phyloP scores from a whole-genome alignment of 139 green algal genomes.

The Chloropicon primus region DNA sequence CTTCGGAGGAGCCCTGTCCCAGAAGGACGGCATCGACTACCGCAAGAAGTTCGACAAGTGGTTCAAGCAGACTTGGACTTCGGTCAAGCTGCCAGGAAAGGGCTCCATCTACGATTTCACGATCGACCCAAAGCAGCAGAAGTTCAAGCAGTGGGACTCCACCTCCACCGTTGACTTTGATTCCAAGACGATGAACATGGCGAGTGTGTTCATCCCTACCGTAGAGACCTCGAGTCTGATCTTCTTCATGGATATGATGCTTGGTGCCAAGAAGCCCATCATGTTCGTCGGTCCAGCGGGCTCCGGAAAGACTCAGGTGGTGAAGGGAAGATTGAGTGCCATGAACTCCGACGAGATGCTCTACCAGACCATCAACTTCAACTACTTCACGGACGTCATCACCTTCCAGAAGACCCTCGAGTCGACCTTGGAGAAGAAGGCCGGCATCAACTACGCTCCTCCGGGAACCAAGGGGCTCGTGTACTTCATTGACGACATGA shows the following conservation, averaged over 20 bases:
- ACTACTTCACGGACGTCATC: conserved; percentile 71
- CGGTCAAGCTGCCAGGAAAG: conserved; percentile 66
- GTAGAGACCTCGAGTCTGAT: conserved; percentile 62
- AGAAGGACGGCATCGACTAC: conserved; percentile 83
- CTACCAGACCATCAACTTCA: conserved; percentile 62
- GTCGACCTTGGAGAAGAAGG: conserved; percentile 79
- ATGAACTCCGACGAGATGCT: conserved; percentile 51
- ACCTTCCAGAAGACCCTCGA: conserved; percentile 64
- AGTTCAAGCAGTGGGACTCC: conserved; percentile 77
- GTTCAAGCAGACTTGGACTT: conserved; percentile 70
- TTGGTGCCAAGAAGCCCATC: conserved; percentile 67
- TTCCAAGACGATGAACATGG: conserved; percentile 36
- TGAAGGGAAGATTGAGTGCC: conserved; percentile 64
- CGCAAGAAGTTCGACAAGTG: conserved; percentile 80
- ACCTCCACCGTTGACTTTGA: conserved; percentile 64
- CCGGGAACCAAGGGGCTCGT: conserved; percentile 69
- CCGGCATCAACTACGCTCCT: conserved; percentile 66
- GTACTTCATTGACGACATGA: conserved; percentile 85
- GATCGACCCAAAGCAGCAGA: conserved; percentile 65
- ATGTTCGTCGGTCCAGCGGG: conserved; percentile 74
- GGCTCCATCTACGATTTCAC: conserved; percentile 80
- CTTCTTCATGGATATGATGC: conserved; percentile 69
- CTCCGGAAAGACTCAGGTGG: conserved; percentile 71
- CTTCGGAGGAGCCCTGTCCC: conserved; percentile 62
- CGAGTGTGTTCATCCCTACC: conserved; percentile 71